A percentile compares a stretch with the other conserved stretches of the same genome.
Conservation (phyloP, 169 alveolate genomes). For the Eimeria necatrix region DNA sequence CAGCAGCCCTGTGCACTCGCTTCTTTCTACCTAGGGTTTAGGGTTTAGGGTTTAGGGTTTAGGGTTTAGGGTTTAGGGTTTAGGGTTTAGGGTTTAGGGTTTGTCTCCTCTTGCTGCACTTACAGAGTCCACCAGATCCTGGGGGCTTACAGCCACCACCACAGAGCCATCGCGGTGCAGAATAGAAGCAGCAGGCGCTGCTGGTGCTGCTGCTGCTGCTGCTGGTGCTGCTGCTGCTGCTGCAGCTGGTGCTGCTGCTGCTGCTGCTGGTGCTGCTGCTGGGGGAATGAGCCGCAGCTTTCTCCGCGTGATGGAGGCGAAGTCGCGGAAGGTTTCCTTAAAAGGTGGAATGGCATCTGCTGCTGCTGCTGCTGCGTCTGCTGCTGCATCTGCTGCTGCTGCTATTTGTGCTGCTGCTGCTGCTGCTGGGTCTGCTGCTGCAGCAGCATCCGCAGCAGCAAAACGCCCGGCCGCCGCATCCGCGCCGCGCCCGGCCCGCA, state of each 20-base stretch:
- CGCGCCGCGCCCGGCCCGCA: too few species aligned
- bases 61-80: too few species aligned
- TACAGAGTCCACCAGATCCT: constrained; percentile 36
- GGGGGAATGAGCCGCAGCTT: not conserved
- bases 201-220: too few species aligned
- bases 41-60: not conserved
- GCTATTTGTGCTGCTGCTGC: too few species aligned
- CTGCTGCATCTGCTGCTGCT: too few species aligned
- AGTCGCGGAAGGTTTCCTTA: not conserved
- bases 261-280: not conserved
- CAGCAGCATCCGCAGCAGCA: not conserved
- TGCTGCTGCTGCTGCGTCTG: not conserved
- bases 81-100: not conserved
- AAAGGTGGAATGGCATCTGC: not conserved
- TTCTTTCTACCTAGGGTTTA: too few species aligned
- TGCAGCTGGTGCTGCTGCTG: not conserved
- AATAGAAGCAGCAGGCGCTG: not conserved
- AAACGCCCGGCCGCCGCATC: too few species aligned
- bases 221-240: not conserved
- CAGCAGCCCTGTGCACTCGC: too few species aligned
- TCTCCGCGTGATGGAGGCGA: not conserved
- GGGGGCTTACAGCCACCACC: constrained; percentile 17
- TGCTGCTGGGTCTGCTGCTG: too few species aligned
- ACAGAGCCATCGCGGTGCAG: constrained; percentile 75
- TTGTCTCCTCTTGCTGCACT: not conserved